phyloP scores from a whole-genome alignment of 164 flowering plant genomes.

The Vitis amurensis region DNA sequence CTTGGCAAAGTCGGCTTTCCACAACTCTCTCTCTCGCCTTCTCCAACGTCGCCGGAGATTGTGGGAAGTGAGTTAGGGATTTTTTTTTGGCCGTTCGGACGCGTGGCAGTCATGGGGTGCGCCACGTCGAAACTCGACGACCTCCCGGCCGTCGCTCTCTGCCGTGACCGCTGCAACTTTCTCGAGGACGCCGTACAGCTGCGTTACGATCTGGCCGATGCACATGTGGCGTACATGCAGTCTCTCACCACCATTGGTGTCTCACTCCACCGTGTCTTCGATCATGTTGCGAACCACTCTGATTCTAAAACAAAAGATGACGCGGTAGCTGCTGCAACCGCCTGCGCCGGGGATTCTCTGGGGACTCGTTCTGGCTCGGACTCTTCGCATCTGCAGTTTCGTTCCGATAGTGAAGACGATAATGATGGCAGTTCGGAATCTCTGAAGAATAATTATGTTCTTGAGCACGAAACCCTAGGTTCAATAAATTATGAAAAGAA shows the following conservation, averaged over 20 bases:
- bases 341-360: conserved; percentile 6
- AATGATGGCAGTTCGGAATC: not conserved
- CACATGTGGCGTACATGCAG: conserved; percentile 37
- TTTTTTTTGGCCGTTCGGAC: no score
- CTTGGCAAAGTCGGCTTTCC: no score
- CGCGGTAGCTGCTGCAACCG: conserved; percentile 1
- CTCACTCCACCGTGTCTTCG: conserved; percentile 35
- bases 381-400: no score
- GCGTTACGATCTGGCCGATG: conserved; percentile 36
- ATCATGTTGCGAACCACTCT: conserved; percentile 4
- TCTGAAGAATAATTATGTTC: not conserved
- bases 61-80: no score
- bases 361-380: no score
- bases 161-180: conserved; percentile 50
- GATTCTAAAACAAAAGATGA: not conserved
- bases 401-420: no score
- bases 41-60: not conserved
- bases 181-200: conserved; percentile 42
- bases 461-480: not conserved
- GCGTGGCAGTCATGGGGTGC: conserved; percentile 46
- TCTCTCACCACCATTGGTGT: conserved; percentile 35
- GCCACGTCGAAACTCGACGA: conserved; percentile 44
- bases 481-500: conserved; percentile 3
- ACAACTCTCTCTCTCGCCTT: conserved; percentile 1
- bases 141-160: conserved; percentile 49